A percentile compares a stretch with the other conserved stretches of the same genome.
These are phyloP conservation scores for Candida freyschussii DNA, from an alignment of 1,139 yeast genomes.

Conservation along the genomic window DNA sequence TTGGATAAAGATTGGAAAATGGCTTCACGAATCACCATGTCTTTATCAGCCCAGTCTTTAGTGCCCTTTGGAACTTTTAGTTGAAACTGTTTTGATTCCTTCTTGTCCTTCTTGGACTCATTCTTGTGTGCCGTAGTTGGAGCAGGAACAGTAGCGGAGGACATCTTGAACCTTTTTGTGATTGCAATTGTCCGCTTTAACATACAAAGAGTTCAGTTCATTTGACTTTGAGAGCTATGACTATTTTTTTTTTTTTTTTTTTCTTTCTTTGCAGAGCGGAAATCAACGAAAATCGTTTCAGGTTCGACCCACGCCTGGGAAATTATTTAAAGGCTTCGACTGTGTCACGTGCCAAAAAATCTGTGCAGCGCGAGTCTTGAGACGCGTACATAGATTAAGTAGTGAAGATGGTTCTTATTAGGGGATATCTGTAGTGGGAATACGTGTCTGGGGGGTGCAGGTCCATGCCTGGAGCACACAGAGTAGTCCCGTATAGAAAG, in stretches of 20 bases:
- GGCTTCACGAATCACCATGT: constrained; percentile 90
- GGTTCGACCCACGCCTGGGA: no score
- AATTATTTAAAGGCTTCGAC: no score
- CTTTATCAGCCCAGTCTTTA: constrained; percentile 97
- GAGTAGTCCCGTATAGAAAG: no score
- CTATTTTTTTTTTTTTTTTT: constrained; percentile 2
- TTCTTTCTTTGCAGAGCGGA: neutral
- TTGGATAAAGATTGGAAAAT: constrained; percentile 67
- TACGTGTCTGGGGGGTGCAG: no score
- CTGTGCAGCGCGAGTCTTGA: no score
- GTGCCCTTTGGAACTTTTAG: constrained; percentile 97
- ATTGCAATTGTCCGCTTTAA: constrained; percentile 1
- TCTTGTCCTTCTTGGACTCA: constrained; percentile 9
- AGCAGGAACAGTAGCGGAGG: constrained; percentile 8
- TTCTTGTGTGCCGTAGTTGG: constrained; percentile 10
- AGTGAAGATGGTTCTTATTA: no score
- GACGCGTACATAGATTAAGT: no score
- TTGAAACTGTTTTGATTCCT: constrained; percentile 47
- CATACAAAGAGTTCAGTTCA: neutral
- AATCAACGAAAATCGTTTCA: no score
- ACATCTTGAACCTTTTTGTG: neutral
- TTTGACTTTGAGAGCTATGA: constrained; percentile 1
- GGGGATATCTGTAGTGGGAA: no score
- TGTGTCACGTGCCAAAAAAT: no score
- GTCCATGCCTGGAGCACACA: no score